Conservation (phyloP, 352 stramenopile species). For the Globisporangium paroecandrum region DNA sequence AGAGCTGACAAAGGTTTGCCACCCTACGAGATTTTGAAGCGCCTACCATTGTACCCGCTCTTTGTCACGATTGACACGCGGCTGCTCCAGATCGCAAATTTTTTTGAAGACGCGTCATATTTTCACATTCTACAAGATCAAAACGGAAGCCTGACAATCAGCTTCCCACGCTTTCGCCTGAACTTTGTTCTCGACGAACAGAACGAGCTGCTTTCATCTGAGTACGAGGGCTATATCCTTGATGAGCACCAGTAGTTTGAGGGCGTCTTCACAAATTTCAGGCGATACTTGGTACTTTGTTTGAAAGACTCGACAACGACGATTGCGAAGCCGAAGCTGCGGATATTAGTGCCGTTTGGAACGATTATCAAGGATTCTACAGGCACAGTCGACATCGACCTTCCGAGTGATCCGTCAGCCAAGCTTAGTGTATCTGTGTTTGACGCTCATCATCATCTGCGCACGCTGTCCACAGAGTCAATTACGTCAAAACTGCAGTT, state of each 20-base stretch:
- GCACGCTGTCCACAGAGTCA: slow-evolving; percentile 28
- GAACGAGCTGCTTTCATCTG: slow-evolving; percentile 23
- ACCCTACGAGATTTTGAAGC: slow-evolving; percentile 15
- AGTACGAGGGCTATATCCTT: slow-evolving; percentile 41
- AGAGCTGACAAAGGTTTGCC: slow-evolving; percentile 20
- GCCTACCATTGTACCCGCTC: not conserved
- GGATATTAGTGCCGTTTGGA: slow-evolving; percentile 34
- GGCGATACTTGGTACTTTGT: slow-evolving; percentile 25
- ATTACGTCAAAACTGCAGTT: slow-evolving; percentile 34
- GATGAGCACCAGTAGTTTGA: slow-evolving; percentile 34
- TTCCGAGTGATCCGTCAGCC: slow-evolving; percentile 11
- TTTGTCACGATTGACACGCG: not conserved
- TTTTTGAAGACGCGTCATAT: slow-evolving; percentile 34
- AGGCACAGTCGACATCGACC: slow-evolving; percentile 19
- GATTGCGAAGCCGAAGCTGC: slow-evolving; percentile 18
- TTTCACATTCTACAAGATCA: slow-evolving; percentile 27
- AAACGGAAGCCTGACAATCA: slow-evolving; percentile 23
- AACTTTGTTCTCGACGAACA: slow-evolving; percentile 29
- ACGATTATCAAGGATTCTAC: slow-evolving; percentile 14
- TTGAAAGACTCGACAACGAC: slow-evolving; percentile 16
- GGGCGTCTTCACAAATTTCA: slow-evolving; percentile 35
- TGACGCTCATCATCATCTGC: slow-evolving; percentile 29
- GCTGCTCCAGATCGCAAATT: not conserved
- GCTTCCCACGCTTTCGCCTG: slow-evolving; percentile 37
- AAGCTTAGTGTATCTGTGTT: slow-evolving; percentile 21